Evolutionary conservation across 495 filamentous ascomycete species (phyloP), one percentile per base, ranked within the genome.

Genomic region (Penicillium parvum): DNA sequence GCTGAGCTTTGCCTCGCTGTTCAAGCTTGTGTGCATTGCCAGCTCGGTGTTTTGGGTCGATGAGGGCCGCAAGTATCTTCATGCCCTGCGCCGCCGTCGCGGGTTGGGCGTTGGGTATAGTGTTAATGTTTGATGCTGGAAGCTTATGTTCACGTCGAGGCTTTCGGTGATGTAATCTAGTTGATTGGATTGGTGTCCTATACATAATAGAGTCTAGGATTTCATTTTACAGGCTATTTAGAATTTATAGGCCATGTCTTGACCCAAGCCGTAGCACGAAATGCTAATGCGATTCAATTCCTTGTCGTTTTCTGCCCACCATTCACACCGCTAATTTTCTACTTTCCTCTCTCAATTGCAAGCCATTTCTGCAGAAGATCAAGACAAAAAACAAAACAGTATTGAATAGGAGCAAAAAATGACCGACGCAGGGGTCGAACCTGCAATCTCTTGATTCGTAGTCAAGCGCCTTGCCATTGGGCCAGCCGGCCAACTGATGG

Each of bases 31-130:
- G 14, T 61, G 71, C 32, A 70, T 97, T 48, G 82, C 89, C 26
- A 95, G 89, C 63, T 79, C 77, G 7, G 92, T 98, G 18, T 95
- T 97, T 66, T 96, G 87, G 84, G 88, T 80, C 12, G 92, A 98
- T 66, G 92, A 98, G 72, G 80, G 65, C 10, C 76, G 92, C 63
- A 98, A 98, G 72, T 91, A 69, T 55, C 55, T 69, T 15, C 47
- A 58, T 41, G 48, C 53, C 16, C 38, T 71, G 30, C 53, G 58
- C 28, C 61, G 66, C 32, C 53, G 64, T 14, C 43, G 62, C 22
- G 53, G 60, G 5, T 57, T 71, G 5, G 69, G 69, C 27, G 53
- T 41, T 20, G 68, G 66, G 10, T 73, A 73, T 47, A 73, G 69
- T 52, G 50, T 52, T 32, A 71, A 70, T 60, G 69, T 73, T 33